These are phyloP conservation scores for Fonsecaea pugnacius DNA, from an alignment of 2,329 filamentous ascomycete genomes.

Conservation along the genomic window DNA sequence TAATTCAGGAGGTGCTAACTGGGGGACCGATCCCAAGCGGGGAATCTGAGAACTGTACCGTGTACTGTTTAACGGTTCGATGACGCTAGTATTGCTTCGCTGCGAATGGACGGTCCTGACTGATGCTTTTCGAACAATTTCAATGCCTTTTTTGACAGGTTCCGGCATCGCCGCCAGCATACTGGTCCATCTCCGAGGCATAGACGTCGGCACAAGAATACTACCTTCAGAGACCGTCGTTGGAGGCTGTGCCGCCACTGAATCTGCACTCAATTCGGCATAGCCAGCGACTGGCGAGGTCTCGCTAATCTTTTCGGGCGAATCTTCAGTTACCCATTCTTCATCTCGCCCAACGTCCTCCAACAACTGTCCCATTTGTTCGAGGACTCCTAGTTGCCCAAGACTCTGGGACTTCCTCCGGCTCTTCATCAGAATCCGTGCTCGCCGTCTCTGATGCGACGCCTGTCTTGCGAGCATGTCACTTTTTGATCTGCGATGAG, in stretches of 20 bases:
- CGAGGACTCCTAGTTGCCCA: constrained; percentile 7
- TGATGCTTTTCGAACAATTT: constrained; percentile 34
- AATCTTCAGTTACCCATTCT: constrained; percentile 30
- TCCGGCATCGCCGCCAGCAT: constrained; percentile 34
- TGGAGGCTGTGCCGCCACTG: constrained; percentile 23
- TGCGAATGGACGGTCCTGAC: constrained; percentile 31
- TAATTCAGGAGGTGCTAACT: constrained; percentile 33
- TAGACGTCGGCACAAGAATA: constrained; percentile 21
- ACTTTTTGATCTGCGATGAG: constrained; percentile 31
- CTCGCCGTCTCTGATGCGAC: constrained; percentile 27
- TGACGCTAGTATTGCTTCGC: constrained; percentile 35
- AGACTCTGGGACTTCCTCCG: constrained; percentile 27
- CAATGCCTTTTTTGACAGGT: constrained; percentile 30
- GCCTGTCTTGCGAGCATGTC: constrained; percentile 28
- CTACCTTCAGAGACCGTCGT: constrained; percentile 13
- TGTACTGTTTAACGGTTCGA: constrained; percentile 36
- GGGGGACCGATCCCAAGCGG: constrained; percentile 29
- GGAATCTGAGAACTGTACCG: constrained; percentile 24
- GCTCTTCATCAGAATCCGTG: constrained; percentile 31
- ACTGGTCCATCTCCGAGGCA: constrained; percentile 33
- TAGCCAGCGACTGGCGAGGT: constrained; percentile 32
- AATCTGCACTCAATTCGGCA: constrained; percentile 36
- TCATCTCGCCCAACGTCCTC: constrained; percentile 13
- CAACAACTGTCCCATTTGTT: not conserved
- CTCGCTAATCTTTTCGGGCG: constrained; percentile 18